Conservation (phyloP, 2,329 filamentous ascomycete species). For the Calonectria pseudoreteaudii region DNA sequence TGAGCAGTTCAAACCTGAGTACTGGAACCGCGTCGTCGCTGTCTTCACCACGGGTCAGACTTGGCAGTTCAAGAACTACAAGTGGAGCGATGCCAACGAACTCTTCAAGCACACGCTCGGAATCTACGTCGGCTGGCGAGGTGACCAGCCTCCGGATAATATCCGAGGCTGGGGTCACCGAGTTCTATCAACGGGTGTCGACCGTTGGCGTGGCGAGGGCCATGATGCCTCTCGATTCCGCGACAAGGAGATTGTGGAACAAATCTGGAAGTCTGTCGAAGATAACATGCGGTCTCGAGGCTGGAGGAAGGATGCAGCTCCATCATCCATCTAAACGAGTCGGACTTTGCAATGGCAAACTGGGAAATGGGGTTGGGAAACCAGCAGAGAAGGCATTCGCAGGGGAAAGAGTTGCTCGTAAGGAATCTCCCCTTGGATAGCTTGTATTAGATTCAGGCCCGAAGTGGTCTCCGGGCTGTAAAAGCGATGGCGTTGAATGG, state of each 20-base stretch:
- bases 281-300: slow-evolving; percentile 86
- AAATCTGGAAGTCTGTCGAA: slow-evolving; percentile 92
- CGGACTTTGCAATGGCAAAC: not conserved
- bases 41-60: slow-evolving; percentile 98
- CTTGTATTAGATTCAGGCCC: slow-evolving; percentile 32
- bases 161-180: slow-evolving; percentile 88
- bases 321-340: slow-evolving; percentile 62
- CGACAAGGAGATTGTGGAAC: slow-evolving; percentile 92
- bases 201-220: slow-evolving; percentile 78
- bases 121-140: slow-evolving; percentile 91
- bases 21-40: slow-evolving; percentile 94
- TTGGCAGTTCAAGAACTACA: slow-evolving; percentile 99
- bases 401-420: slow-evolving; percentile 11
- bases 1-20: slow-evolving; percentile 96
- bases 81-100: slow-evolving; percentile 90
- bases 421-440: slow-evolving; percentile 18
- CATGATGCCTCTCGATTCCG: slow-evolving; percentile 75
- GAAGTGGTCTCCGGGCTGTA: slow-evolving; percentile 26
- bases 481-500: slow-evolving; percentile 48
- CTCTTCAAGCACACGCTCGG: slow-evolving; percentile 91
- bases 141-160: slow-evolving; percentile 81
- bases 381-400: slow-evolving; percentile 2
- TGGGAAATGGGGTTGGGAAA: slow-evolving; percentile 15
- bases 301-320: slow-evolving; percentile 80
- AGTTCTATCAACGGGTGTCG: slow-evolving; percentile 83